phyloP scores from a whole-genome alignment of 768 basidiomycete species.

The Boletus coccyginus region DNA sequence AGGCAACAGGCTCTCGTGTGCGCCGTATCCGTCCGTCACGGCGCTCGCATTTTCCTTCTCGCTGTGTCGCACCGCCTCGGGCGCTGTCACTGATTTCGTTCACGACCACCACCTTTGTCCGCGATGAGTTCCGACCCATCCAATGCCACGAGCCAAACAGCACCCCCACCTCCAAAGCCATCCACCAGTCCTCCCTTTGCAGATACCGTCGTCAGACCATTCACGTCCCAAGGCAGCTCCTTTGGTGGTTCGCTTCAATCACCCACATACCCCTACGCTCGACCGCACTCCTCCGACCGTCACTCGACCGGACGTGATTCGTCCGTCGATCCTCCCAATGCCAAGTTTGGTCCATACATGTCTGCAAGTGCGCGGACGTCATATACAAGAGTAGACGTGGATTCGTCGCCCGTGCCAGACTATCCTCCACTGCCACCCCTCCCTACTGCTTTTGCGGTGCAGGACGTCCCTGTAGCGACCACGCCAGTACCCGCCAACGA shows the following conservation, averaged over 20 bases:
- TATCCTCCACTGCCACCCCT: slow-evolving; percentile 27
- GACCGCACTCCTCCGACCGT: slow-evolving; percentile 8
- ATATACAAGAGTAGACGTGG: slow-evolving; percentile 48
- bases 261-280: neutral
- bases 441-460: slow-evolving; percentile 9
- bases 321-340: neutral
- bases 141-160: neutral
- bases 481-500: neutral
- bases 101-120: neutral
- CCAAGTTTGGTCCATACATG: slow-evolving; percentile 21
- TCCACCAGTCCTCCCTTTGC: slow-evolving; percentile 22
- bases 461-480: neutral
- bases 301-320: slow-evolving; percentile 19
- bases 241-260: slow-evolving; percentile 1
- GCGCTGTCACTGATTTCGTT: neutral
- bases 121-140: neutral
- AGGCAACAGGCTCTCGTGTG: neutral
- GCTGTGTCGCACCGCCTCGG: neutral
- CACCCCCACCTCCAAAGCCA: slow-evolving; percentile 6
- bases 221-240: slow-evolving; percentile 27
- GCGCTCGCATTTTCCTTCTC: neutral
- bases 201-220: slow-evolving; percentile 27
- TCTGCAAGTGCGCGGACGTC: slow-evolving; percentile 52
- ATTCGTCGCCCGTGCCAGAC: slow-evolving; percentile 18
- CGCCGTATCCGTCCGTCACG: neutral